These are phyloP conservation scores for Fusarium subtropicale DNA, from an alignment of 2,329 filamentous ascomycete genomes.

Conservation along the genomic window DNA sequence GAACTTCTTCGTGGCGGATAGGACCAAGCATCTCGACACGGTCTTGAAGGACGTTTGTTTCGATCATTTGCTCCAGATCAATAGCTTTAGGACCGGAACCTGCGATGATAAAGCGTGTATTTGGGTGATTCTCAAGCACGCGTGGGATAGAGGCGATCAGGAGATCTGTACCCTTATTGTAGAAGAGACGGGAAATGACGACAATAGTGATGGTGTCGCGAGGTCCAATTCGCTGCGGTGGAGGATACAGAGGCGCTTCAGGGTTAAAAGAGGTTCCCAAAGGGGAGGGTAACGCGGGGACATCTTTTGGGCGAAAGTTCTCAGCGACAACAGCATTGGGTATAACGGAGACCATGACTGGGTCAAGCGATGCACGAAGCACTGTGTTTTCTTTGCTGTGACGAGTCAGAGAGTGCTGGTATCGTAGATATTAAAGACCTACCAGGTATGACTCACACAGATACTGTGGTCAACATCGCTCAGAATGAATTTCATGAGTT, in stretches of 20 bases:
- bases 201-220: constrained; percentile 94
- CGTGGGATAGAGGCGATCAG: constrained; percentile 96
- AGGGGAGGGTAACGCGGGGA: constrained; percentile 51
- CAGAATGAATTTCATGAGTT: constrained; percentile 93
- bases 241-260: constrained; percentile 52
- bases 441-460: constrained; percentile 98
- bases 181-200: constrained; percentile 96
- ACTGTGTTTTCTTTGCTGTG: constrained; percentile 96
- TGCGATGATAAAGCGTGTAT: constrained; percentile 96
- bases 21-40: constrained; percentile 92
- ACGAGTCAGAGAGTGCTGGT: constrained; percentile 30
- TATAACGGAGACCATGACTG: constrained; percentile 96
- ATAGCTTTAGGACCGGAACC: constrained; percentile 97
- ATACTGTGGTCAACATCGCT: constrained; percentile 99
- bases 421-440: constrained; percentile 44
- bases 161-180: constrained; percentile 97
- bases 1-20: constrained; percentile 93
- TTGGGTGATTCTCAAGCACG: constrained; percentile 88
- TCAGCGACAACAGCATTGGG: constrained; percentile 97
- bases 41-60: constrained; percentile 93
- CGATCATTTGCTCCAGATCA: constrained; percentile 97
- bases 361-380: constrained; percentile 91
- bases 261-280: constrained; percentile 52
- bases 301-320: constrained; percentile 80
- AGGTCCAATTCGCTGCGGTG: constrained; percentile 78